phyloP scores from a whole-genome alignment of 148 eudicot species.

The Dysphania ambrosioides region DNA sequence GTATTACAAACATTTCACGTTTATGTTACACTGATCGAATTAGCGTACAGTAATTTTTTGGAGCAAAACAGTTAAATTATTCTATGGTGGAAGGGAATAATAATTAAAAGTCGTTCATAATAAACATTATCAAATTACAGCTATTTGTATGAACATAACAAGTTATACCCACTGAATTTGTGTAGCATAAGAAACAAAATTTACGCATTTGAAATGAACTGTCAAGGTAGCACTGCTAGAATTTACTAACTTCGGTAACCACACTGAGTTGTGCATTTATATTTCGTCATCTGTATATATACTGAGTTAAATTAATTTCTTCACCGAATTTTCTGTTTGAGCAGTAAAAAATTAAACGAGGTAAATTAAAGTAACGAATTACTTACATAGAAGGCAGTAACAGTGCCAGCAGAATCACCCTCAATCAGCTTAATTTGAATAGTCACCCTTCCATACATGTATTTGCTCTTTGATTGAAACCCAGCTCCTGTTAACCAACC shows the following conservation, averaged over 20 bases:
- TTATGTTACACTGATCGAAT: too few relatives aligned
- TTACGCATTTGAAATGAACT: neutral
- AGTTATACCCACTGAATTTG: too few relatives aligned
- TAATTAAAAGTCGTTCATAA: too few relatives aligned
- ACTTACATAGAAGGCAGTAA: slow-evolving; percentile 86
- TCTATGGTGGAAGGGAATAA: too few relatives aligned
- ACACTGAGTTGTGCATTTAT: too few relatives aligned
- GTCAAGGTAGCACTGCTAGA: too few relatives aligned
- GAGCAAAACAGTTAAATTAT: too few relatives aligned
- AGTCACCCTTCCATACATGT: slow-evolving; percentile 75
- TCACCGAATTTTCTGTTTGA: neutral
- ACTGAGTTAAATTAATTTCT: neutral
- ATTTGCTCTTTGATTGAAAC: slow-evolving; percentile 77
- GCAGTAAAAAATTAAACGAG: neutral
- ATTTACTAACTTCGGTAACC: too few relatives aligned
- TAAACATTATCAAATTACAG: neutral
- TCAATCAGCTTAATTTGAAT: slow-evolving; percentile 76
- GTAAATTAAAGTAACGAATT: too few relatives aligned
- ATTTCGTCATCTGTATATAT: neutral
- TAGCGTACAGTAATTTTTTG: too few relatives aligned
- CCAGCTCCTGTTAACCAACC: slow-evolving; percentile 65
- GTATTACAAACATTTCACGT: too few relatives aligned
- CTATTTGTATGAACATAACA: neutral
- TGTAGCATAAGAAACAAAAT: too few relatives aligned
- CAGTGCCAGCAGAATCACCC: slow-evolving; percentile 93